These are phyloP conservation scores for Pelargonium myrrhifolium DNA, from an alignment of 441 rosid genomes.

Conservation along the genomic window DNA sequence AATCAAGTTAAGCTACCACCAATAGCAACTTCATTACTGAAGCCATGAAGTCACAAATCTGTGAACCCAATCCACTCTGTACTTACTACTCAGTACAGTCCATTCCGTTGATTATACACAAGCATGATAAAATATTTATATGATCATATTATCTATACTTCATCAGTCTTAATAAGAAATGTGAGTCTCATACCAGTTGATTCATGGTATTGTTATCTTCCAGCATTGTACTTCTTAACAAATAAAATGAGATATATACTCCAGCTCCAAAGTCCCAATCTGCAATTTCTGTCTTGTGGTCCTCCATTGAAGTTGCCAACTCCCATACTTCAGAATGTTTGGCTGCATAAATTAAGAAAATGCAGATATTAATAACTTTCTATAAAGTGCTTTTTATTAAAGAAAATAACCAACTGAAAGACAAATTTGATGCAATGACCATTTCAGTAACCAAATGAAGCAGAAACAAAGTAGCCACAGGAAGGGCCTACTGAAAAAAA, in stretches of 20 bases:
- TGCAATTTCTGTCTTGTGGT: slow-evolving; percentile 84
- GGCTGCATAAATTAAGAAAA: slow-evolving; percentile 36
- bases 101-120: background rate
- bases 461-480: slow-evolving; percentile 1
- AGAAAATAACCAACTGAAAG: background rate
- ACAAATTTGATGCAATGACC: slow-evolving; percentile 1
- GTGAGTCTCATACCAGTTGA: slow-evolving; percentile 46
- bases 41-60: background rate
- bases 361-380: background rate
- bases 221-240: slow-evolving; percentile 51
- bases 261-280: slow-evolving; percentile 98
- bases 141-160: background rate
- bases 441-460: background rate
- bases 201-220: slow-evolving; percentile 41
- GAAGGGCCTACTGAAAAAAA: background rate
- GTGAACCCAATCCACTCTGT: background rate
- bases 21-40: background rate
- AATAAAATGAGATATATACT: slow-evolving; percentile 63
- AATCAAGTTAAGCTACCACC: background rate
- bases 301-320: slow-evolving; percentile 74
- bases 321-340: slow-evolving; percentile 74
- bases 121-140: background rate
- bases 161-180: background rate
- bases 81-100: background rate
- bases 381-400: background rate